These are phyloP conservation scores for Fusarium annulatum DNA, from an alignment of 2,329 filamentous ascomycete genomes.

Conservation along the genomic window DNA sequence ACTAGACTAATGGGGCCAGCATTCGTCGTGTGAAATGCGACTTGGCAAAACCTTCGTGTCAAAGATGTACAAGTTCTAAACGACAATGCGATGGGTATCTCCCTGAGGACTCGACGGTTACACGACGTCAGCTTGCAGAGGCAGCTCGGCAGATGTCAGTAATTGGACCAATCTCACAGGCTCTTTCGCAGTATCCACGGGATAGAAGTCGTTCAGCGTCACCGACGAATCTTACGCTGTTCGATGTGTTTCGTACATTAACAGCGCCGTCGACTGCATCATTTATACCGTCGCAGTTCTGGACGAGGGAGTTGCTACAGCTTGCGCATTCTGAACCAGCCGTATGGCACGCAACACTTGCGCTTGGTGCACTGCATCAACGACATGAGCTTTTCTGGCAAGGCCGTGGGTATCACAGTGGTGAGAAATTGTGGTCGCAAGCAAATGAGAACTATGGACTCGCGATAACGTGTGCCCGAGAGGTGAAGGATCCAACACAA, in stretches of 20 bases:
- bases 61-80: conserved; percentile 40
- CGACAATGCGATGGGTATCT: conserved; percentile 52
- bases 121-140: conserved; percentile 47
- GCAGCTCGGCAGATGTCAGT: conserved; percentile 44
- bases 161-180: conserved; percentile 46
- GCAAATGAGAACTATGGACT: conserved; percentile 44
- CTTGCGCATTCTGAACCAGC: conserved; percentile 50
- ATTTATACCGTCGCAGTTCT: conserved; percentile 48
- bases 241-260: conserved; percentile 51
- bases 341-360: conserved; percentile 51
- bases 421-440: conserved; percentile 24
- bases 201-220: conserved; percentile 2
- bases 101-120: conserved; percentile 35
- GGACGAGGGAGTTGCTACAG: conserved; percentile 48
- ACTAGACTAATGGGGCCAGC: conserved; percentile 21
- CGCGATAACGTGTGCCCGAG: conserved; percentile 45
- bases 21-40: conserved; percentile 54
- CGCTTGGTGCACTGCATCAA: conserved; percentile 51
- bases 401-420: conserved; percentile 1
- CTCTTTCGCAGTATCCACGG: conserved; percentile 36
- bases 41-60: conserved; percentile 47
- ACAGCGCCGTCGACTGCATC: conserved; percentile 45
- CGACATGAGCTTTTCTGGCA: conserved; percentile 34
- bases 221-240: conserved; percentile 38
- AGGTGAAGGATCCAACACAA: conserved; percentile 41